Base-by-base conservation (phyloP, 2,329 filamentous ascomycete genomes). In the Chrysoporthe deuterocubensis region DNA sequence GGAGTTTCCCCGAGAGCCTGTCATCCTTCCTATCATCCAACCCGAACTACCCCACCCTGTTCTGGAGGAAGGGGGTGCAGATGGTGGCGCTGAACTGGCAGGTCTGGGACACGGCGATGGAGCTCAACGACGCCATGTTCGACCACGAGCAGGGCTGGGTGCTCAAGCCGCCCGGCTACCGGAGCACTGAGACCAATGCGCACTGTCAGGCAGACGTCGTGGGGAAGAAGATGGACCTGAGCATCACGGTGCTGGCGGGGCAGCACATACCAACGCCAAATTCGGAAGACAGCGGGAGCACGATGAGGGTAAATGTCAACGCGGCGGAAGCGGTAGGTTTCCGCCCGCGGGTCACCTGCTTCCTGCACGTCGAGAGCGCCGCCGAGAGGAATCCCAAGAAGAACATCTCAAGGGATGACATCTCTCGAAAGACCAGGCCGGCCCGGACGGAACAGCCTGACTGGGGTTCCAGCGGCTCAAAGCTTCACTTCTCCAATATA, bases 41-140 rank as follows among this genome's bases (percentile, higher is more conserved):
- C 76, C 96, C 95, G 48, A 94, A 70, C 40, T 57, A 98, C 74
- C 96, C 96, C 0, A 90, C 94, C 71, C 89, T 89, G 59, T 96
- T 93, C 76, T 99, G 96, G 96, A 89, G 94, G 61, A 90, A 92
- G 64, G 96, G 96, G 34, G 95, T 97, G 18, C 96, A 99, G 78
- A 98, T 99, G 95, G 94, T 93, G 6, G 95, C 96, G n/a, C 86
- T 98, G 78, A 99, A 99, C 78, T 98, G 96, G 95, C 96, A 99
- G 79, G 95, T 91, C 3, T 91, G 94, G 73, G 95, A 98, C 76
- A 88, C 95, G 65, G 92, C 93, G 56, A 96, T 97, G 88, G 96
- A 98, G 83, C 87, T 99, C 76, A 98, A 98, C 76, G 92, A 97
- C 73, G 96, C 92, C 76, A 98, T 99, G 96, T 99, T 98, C 77